Conservation (phyloP, 2,329 filamentous ascomycete genomes). For the Microdochium nivale region DNA sequence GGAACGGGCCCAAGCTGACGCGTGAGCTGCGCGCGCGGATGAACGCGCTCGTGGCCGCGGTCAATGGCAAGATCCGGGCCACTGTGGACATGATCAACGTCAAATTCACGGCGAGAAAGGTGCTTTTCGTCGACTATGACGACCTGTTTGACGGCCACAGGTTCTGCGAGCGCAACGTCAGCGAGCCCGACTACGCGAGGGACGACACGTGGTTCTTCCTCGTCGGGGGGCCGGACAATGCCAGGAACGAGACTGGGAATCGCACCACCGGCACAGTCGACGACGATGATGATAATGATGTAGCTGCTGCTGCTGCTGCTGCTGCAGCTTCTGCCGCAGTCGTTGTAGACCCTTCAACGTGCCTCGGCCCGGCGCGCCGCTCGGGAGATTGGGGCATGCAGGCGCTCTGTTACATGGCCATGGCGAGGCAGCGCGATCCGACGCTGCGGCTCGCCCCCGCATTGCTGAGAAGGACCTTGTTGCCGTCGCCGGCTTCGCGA, state of each 20-base stretch:
- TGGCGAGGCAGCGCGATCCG: constrained; percentile 25
- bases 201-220: constrained; percentile 40
- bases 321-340: constrained; percentile 13
- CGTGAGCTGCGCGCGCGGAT: constrained; percentile 27
- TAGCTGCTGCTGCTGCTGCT: no score
- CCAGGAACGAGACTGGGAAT: constrained; percentile 10
- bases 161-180: constrained; percentile 29
- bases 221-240: constrained; percentile 33
- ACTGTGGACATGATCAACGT: constrained; percentile 27
- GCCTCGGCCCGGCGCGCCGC: constrained; percentile 21
- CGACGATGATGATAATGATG: neutral
- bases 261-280: neutral
- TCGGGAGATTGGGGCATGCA: constrained; percentile 33
- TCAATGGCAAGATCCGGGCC: constrained; percentile 29
- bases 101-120: constrained; percentile 24
- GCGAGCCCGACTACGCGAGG: constrained; percentile 33
- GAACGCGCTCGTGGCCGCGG: constrained; percentile 33
- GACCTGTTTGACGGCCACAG: constrained; percentile 33
- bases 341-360: constrained; percentile 26
- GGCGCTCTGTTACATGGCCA: constrained; percentile 35
- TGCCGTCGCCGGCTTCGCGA: neutral
- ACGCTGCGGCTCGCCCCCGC: constrained; percentile 19
- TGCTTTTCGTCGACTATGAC: constrained; percentile 37
- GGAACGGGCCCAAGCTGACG: constrained; percentile 30
- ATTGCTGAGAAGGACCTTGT: neutral